Evolutionary conservation across 192 early-diverging fungal species (phyloP), one percentile per base, ranked within the genome.

Genomic region (Pilobolus umbonatus): DNA sequence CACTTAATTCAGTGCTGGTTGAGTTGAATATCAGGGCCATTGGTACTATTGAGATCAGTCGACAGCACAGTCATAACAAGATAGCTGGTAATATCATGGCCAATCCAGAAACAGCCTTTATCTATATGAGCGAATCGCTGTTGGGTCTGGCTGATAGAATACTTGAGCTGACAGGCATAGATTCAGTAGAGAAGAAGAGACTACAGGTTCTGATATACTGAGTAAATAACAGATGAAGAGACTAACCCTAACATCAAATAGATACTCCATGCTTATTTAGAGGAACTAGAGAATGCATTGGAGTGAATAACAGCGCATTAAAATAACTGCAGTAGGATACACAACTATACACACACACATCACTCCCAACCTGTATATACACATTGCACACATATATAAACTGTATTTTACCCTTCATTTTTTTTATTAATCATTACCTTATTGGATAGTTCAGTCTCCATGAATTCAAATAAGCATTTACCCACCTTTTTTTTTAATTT

Each of bases 71-170:
- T 8, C 54, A 31, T 45, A 42, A 42, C 28, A 46, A 42, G 50
- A 43, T 47, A 12, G 25, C 45, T 28, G 57, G 49, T 21, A 69
- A 69, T 55, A 64, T 65, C 38, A 69, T 69, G 70, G 35, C 52
- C 9, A 54, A 51, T 36, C 57, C 70, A 24, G 28, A 51, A 10
- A 42, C 56, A 21, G 46, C 43, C 0, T 60, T 62, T 53, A 42
- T 65, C 6, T 72, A 72, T 36, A 62, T 72, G 59, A 54, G 61
- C 21, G 70, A 66, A 43, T 57, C 61, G 4, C 40, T 72, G 5
- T 53, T 72, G 17, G 22, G 52, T 9, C 67, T 62, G 53, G 64
- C 65, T 30, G 60, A 64, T 35, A 65, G 63, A 32, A 49, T 72
- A 10, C 44, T 67, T 14, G 70, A 72, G 28, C 32, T 72, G 6